Evolutionary conservation across 1,284 basidiomycete species (phyloP).

Genomic region (Cryptococcus floricola): DNA sequence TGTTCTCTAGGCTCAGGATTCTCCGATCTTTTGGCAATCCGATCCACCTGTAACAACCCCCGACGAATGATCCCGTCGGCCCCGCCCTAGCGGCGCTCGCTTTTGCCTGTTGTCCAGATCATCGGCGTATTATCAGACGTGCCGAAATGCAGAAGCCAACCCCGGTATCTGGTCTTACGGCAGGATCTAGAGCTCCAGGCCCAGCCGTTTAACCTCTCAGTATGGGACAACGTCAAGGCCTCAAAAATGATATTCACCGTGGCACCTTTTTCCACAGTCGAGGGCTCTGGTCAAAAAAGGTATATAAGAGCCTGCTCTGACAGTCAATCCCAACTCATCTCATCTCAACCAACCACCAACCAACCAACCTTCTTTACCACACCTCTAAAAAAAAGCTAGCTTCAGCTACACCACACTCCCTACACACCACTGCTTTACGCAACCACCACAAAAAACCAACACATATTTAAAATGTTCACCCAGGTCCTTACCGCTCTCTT

Average conservation of each 20-base stretch:
- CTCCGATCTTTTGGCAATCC: too few species aligned
- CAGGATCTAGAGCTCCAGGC: too few species aligned
- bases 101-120: background rate
- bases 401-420: slow-evolving; percentile 1
- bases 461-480: slow-evolving; percentile 19
- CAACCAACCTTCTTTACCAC: background rate
- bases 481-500: slow-evolving; percentile 23
- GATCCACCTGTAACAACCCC: too few species aligned
- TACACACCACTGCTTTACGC: slow-evolving; percentile 1
- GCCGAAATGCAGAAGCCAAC: too few species aligned
- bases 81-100: too few species aligned
- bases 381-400: background rate
- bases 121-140: background rate
- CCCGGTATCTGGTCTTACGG: too few species aligned
- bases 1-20: too few species aligned
- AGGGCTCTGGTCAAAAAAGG: background rate
- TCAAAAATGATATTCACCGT: background rate
- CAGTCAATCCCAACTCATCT: background rate
- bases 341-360: background rate
- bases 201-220: too few species aligned
- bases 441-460: slow-evolving; percentile 1
- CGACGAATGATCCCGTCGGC: too few species aligned
- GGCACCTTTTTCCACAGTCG: background rate
- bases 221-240: background rate
- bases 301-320: slow-evolving; percentile 6